Base-by-base conservation (phyloP, 2,329 filamentous ascomycete genomes). In the Epichloe aotearoae region DNA sequence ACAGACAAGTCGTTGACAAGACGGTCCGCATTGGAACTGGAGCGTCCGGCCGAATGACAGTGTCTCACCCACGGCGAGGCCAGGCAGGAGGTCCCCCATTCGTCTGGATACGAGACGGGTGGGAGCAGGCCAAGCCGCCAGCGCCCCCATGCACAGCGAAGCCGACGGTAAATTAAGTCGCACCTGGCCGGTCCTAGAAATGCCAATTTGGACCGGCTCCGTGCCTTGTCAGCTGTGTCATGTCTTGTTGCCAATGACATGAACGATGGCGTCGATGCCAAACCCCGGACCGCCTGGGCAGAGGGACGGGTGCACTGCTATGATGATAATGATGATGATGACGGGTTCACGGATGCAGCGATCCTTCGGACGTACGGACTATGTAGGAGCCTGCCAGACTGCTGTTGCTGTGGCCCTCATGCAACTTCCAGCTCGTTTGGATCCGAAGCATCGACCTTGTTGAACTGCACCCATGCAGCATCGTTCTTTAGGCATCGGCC, bases 1-100 rank as follows among this genome's bases (percentile, higher is more conserved):
- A 34, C 34, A 23, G 12, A 33, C 44, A 37, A 5, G 7, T 33
- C 26, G 45, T 49, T 17, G 47, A 40, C 47, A 42, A 49, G 12
- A 37, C 15, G 12, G 38, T 23, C 30, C 39, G 15, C 38, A 42
- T 20, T 36, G 19, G 26, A 42, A n/a, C 46, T 34, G 47, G 40
- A 19, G 33, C 43, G 10, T 20, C 19, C 48, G 19, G 42, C 48
- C 48, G 48, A 46, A 40, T 46, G 48, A 34, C 33, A 20, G 5
- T 49, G 36, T 45, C 34, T 46, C 48, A 43, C 34, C 19, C 42
- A 36, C 48, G 41, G 26, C 34, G 23, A 26, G 23, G 23, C 23
- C 23, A 26, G 6, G 26, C 49, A 45, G 49, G 49, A 51, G 49
- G 26, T 46, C 51, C 40, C 52, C 52, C 37, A 53, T 49, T 51